Evolutionary conservation across 2,329 filamentous ascomycete species (phyloP), one percentile per base, ranked within the genome.

Genomic region (Cercospora berteroae): DNA sequence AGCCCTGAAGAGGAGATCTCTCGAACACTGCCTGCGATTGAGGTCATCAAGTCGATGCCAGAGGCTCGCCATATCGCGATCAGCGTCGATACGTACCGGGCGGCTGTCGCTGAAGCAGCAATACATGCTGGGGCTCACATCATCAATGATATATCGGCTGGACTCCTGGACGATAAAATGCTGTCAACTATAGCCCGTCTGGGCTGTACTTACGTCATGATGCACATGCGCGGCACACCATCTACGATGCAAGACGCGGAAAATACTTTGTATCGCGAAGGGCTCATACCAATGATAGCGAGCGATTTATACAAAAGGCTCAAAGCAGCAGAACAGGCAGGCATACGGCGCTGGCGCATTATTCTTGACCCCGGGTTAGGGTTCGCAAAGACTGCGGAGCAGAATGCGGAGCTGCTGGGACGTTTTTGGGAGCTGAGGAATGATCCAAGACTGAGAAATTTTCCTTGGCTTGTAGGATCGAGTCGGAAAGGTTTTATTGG

Each of bases 161-260:
- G 95, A 3, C 77, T 83, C 4, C 83, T 97, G 60, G 95, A 98
- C 77, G 81, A 87, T 0, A 84, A 86, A 0, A 98, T 99, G 93
- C 86, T 99, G 0, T 75, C 88, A 13, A 93, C 91, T 0, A 89
- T 94, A 69, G 94, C 92, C 0, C 83, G 85, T 4, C 85, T 95
- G 0, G 90, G 91, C 39, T 92, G 89, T 74, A 93, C 93, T 2
- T 88, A 97, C 33, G 84, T 89, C 70, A 84, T 97, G 61, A 96
- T 96, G 92, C 94, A 97, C 81, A 97, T 95, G 91, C 92, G 94
- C 73, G 94, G 94, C 60, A 92, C 88, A 3, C 93, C 94, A 0
- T 85, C 86, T 60, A 96, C 90, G 2, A 97, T 97, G 94, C 88
- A 83, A 70, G 81, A 81, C 29, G 87, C 87, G 55, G 79, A 86